These are phyloP conservation scores for Ceratocystis smalleyi DNA, from an alignment of 2,329 filamentous ascomycete species.

Conservation along the genomic window DNA sequence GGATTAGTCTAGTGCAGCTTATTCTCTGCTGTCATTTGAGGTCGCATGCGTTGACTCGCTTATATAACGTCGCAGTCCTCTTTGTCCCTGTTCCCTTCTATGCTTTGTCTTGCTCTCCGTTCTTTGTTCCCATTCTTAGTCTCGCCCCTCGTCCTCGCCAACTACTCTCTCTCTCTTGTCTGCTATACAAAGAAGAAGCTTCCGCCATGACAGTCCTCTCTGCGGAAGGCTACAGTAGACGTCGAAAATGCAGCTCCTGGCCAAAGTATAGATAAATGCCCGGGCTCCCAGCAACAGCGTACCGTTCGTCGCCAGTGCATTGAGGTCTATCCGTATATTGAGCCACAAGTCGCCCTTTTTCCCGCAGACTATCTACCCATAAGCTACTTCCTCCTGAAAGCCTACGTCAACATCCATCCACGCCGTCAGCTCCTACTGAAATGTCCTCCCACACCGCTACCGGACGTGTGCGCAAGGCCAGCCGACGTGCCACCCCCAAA, in stretches of 20 bases:
- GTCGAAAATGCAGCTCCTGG: neutral
- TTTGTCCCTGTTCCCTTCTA: neutral
- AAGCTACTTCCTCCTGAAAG: neutral
- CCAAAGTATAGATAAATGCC: no score
- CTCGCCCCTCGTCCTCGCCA: neutral
- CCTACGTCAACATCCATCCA: neutral
- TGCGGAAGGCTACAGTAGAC: neutral
- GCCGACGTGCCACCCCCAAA: neutral
- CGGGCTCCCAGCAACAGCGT: no score
- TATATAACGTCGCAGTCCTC: neutral
- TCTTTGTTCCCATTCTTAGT: neutral
- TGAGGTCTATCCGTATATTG: no score
- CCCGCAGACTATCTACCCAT: neutral
- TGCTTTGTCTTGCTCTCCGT: neutral
- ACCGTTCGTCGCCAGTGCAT: no score
- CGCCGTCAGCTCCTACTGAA: neutral
- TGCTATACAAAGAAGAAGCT: neutral
- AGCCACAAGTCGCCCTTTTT: neutral
- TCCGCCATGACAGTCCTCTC: neutral
- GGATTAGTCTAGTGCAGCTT: neutral
- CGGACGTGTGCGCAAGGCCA: slow-evolving; percentile 2
- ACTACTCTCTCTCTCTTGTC: neutral
- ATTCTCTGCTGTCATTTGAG: neutral
- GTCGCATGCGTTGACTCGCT: no score
- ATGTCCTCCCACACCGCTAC: neutral